Evolutionary conservation across 1,284 basidiomycete species (phyloP), one percentile per base, ranked within the genome.

Genomic region (Pseudozyma sp.): DNA sequence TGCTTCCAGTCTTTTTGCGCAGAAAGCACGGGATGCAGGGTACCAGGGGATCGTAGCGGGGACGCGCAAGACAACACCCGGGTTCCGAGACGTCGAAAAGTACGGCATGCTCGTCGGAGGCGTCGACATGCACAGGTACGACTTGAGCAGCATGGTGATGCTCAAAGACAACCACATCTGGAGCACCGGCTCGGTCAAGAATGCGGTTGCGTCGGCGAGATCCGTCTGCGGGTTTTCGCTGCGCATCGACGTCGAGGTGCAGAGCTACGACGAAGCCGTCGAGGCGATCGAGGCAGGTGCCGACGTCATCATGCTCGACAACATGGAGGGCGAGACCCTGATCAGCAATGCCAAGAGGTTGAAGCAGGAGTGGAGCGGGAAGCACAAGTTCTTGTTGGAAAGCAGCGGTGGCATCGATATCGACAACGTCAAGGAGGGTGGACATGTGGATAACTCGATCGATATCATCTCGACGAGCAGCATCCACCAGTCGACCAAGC

Each of bases 131-230:
- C 97, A 99, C 86, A 89, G 97, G n/a, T 92, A 97, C 81, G 95
- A 98, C 85, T 88, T 99, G 35, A 94, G 92, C 40, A 94, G 92
- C 84, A 99, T 99, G 96, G 96, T 99, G 83, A 99, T 99, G 96
- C 90, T 99, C 81, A 99, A 99, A 86, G 96, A 99, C 84, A 99
- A 99, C 85, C 97, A 99, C 84, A 94, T 99, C 82, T 98, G 94
- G 95, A 95, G 94, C 7, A 93, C 91, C 31, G 94, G 94, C 29
- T 96, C 94, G 5, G 97, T 99, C 78, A 93, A 92, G 0, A 87
- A 90, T 47, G 96, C 96, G 1, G 90, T 99, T 68, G 85, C 90
- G 71, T 89, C 92, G 64, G 94, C 95, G 11, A 91, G 94, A 34
- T 87, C 89, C 69, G 94, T 94, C 30, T 94, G 94, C 17, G 96